Percentiles rank a stretch among this genome's conserved stretches.
phyloP scores from a whole-genome alignment of 2,329 filamentous ascomycete species.

The Scedosporium apiospermum region DNA sequence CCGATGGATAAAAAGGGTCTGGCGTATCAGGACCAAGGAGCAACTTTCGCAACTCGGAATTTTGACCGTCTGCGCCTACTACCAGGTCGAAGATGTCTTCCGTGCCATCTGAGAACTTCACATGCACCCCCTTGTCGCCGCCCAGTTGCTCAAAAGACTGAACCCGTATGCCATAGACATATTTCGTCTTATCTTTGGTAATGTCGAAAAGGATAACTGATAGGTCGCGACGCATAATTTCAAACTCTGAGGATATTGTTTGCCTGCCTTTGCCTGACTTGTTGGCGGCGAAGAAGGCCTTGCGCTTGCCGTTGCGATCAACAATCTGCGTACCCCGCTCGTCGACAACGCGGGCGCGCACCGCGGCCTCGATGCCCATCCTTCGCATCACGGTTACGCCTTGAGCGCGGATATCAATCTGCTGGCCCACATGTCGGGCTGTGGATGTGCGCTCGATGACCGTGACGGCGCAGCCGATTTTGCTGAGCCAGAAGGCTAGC shows the following conservation, averaged over 20 bases:
- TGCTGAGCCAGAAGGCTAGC: slow-evolving; percentile 30
- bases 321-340: slow-evolving; percentile 40
- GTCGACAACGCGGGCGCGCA: slow-evolving; percentile 27
- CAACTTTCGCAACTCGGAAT: slow-evolving; percentile 16
- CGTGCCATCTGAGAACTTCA: slow-evolving; percentile 33
- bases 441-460: slow-evolving; percentile 29
- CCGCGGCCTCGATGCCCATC: slow-evolving; percentile 27
- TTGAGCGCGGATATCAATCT: slow-evolving; percentile 35
- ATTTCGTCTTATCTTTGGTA: slow-evolving; percentile 17
- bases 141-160: slow-evolving; percentile 16
- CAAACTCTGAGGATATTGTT: slow-evolving; percentile 43
- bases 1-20: slow-evolving; percentile 12
- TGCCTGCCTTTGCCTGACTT: slow-evolving; percentile 29
- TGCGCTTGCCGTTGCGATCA: slow-evolving; percentile 24
- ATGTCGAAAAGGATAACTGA: slow-evolving; percentile 37
- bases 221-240: slow-evolving; percentile 51
- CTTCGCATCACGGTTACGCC: slow-evolving; percentile 27
- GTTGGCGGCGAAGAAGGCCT: slow-evolving; percentile 30
- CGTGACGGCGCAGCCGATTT: slow-evolving; percentile 26
- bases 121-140: slow-evolving; percentile 19
- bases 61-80: slow-evolving; percentile 43
- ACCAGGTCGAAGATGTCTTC: slow-evolving; percentile 37
- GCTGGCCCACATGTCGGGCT: slow-evolving; percentile 30
- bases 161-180: slow-evolving; percentile 20
- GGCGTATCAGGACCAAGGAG: slow-evolving; percentile 16